phyloP scores from a whole-genome alignment of 1,284 basidiomycete genomes.

The Boletus semigastroideus region DNA sequence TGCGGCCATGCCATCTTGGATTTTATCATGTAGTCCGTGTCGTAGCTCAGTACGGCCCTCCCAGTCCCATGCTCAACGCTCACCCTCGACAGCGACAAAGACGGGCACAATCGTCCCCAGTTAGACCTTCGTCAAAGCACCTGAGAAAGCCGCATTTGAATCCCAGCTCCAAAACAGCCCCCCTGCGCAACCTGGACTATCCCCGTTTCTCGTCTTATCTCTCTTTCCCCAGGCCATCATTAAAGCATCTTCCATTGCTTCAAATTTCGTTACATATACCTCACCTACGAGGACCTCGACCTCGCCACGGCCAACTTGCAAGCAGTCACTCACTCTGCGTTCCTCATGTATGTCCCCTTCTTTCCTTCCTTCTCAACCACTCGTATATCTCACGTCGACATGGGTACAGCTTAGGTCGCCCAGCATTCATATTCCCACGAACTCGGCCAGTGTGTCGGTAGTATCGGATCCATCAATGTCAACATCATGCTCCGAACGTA shows the following conservation, averaged over 20 bases:
- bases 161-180: slow-evolving; percentile 87
- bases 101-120: slow-evolving; percentile 90
- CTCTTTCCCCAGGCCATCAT: slow-evolving; percentile 76
- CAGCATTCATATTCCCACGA: slow-evolving; percentile 91
- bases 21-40: slow-evolving; percentile 90
- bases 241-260: slow-evolving; percentile 82
- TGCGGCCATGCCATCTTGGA: slow-evolving; percentile 83
- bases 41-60: slow-evolving; percentile 89
- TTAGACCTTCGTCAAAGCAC: slow-evolving; percentile 97
- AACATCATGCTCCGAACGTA: slow-evolving; percentile 97
- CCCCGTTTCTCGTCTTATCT: not conserved
- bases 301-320: slow-evolving; percentile 97
- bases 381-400: slow-evolving; percentile 50
- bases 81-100: slow-evolving; percentile 76
- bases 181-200: slow-evolving; percentile 54
- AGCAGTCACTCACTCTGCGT: slow-evolving; percentile 97
- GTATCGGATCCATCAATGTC: slow-evolving; percentile 98
- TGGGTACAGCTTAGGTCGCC: slow-evolving; percentile 95
- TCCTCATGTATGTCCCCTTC: slow-evolving; percentile 68
- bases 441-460: slow-evolving; percentile 91
- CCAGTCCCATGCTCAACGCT: too few relatives aligned
- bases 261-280: slow-evolving; percentile 84
- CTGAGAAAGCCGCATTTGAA: slow-evolving; percentile 91
- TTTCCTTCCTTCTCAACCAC: not conserved
- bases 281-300: slow-evolving; percentile 96